These are phyloP conservation scores for Phyllosticta citrichinensis DNA, from an alignment of 2,329 filamentous ascomycete genomes.

Conservation along the genomic window DNA sequence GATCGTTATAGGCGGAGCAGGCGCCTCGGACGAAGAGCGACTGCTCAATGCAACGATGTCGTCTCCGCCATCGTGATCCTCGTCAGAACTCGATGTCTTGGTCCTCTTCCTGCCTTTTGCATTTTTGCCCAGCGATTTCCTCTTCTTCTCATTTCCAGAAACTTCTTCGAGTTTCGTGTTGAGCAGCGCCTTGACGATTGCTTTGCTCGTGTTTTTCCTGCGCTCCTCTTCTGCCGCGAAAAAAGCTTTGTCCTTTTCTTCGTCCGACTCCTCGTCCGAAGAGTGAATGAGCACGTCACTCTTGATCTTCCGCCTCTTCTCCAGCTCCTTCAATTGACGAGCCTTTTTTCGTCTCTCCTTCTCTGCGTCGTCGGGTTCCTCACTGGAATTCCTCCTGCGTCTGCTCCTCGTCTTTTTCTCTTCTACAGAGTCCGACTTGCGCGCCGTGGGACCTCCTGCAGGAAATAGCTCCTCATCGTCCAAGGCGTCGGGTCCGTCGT, in stretches of 20 bases:
- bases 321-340: constrained; percentile 58
- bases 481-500: constrained; percentile 57
- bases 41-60: constrained; percentile 19
- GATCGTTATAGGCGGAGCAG: constrained; percentile 13
- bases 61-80: constrained; percentile 17
- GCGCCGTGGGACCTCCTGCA: constrained; percentile 53
- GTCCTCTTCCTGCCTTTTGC: constrained; percentile 22
- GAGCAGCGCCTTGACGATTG: constrained; percentile 40
- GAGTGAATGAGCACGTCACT: constrained; percentile 71
- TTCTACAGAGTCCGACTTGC: constrained; percentile 44
- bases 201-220: constrained; percentile 45
- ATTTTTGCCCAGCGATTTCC: constrained; percentile 19
- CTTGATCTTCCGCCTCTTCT: constrained; percentile 72
- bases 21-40: constrained; percentile 19
- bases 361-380: constrained; percentile 51
- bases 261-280: constrained; percentile 83
- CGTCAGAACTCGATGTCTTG: constrained; percentile 20
- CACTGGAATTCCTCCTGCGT: constrained; percentile 37
- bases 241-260: constrained; percentile 62
- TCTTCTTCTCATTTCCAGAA: constrained; percentile 20
- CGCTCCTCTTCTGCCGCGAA: constrained; percentile 65
- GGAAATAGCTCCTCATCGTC: constrained; percentile 54
- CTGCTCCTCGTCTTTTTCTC: constrained; percentile 52
- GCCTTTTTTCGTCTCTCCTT: constrained; percentile 50
- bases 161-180: constrained; percentile 24